phyloP scores from a whole-genome alignment of 2,329 filamentous ascomycete genomes.

The Claviceps sp. region DNA sequence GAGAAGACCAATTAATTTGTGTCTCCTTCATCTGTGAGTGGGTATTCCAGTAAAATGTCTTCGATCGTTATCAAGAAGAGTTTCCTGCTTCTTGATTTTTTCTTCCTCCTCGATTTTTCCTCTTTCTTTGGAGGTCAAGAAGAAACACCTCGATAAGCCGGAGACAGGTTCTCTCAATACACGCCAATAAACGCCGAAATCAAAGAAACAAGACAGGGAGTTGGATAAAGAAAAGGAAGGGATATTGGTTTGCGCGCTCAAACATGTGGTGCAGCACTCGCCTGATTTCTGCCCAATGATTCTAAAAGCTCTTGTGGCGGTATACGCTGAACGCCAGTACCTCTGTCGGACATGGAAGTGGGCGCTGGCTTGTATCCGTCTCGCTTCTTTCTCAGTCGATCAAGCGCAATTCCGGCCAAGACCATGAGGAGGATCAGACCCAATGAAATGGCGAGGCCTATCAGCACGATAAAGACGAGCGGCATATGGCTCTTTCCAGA shows the following conservation, averaged over 20 bases:
- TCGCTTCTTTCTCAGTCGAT: conserved; percentile 61
- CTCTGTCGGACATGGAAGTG: conserved; percentile 48
- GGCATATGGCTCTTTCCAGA: conserved; percentile 46
- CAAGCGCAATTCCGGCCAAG: conserved; percentile 58
- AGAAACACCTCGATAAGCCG: not conserved
- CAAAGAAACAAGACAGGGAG: not conserved
- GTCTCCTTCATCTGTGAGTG: not conserved
- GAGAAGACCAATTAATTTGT: not conserved
- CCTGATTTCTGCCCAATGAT: conserved; percentile 33
- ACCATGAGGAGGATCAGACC: conserved; percentile 68
- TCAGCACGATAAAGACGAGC: conserved; percentile 66
- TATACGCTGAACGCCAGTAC: conserved; percentile 44
- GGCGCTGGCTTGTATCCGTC: conserved; percentile 73
- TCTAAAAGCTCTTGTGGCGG: conserved; percentile 48
- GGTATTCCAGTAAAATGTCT: not conserved
- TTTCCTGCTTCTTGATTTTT: not conserved
- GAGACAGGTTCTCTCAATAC: not conserved
- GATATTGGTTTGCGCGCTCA: conserved; percentile 19
- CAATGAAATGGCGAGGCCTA: conserved; percentile 66
- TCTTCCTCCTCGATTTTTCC: not conserved
- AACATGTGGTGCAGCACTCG: conserved; percentile 35
- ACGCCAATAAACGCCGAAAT: not conserved
- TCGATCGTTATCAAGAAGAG: not conserved
- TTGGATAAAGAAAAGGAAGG: conserved; percentile 10
- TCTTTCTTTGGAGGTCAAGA: not conserved